These are phyloP conservation scores for Euphorbia peplus DNA, from an alignment of 345 rosid genomes.

Conservation along the genomic window DNA sequence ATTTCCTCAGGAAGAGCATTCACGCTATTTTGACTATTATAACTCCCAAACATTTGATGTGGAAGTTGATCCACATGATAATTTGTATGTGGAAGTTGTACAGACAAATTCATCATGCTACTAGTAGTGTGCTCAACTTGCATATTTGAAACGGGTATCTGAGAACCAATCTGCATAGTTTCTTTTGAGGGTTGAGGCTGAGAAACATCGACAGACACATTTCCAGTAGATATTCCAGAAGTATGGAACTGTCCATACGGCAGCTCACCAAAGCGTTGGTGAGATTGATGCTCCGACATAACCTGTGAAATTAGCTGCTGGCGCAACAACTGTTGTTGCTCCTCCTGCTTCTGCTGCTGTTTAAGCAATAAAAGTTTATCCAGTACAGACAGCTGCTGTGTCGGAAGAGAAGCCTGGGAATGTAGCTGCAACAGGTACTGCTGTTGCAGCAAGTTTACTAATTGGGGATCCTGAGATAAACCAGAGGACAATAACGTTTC, in stretches of 20 bases:
- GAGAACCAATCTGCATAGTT: slow-evolving; percentile 47
- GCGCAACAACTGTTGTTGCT: slow-evolving; percentile 74
- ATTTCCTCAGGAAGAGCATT: slow-evolving; percentile 35
- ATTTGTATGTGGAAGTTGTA: slow-evolving; percentile 34
- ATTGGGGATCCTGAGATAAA: slow-evolving; percentile 68
- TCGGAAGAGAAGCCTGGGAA: slow-evolving; percentile 54
- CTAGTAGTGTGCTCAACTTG: slow-evolving; percentile 41
- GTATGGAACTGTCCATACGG: slow-evolving; percentile 51
- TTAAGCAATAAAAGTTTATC: slow-evolving; percentile 67
- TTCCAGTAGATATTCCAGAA: slow-evolving; percentile 42
- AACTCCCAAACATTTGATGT: slow-evolving; percentile 47
- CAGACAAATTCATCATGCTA: slow-evolving; percentile 42
- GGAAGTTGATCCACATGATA: slow-evolving; percentile 44
- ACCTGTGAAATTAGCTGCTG: slow-evolving; percentile 82
- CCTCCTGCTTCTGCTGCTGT: slow-evolving; percentile 80
- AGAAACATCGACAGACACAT: slow-evolving; percentile 51
- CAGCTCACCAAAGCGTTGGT: slow-evolving; percentile 48
- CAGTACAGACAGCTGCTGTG: slow-evolving; percentile 64
- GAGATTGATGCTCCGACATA: slow-evolving; percentile 60
- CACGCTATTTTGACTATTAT: slow-evolving; percentile 33
- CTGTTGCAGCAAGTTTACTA: slow-evolving; percentile 74
- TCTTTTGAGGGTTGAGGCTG: slow-evolving; percentile 51
- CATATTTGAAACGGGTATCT: slow-evolving; percentile 42
- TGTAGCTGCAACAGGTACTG: slow-evolving; percentile 69
- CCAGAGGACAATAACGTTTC: slow-evolving; percentile 56